Conservation (phyloP, 345 rosid species). For the Erodium maritimum region DNA sequence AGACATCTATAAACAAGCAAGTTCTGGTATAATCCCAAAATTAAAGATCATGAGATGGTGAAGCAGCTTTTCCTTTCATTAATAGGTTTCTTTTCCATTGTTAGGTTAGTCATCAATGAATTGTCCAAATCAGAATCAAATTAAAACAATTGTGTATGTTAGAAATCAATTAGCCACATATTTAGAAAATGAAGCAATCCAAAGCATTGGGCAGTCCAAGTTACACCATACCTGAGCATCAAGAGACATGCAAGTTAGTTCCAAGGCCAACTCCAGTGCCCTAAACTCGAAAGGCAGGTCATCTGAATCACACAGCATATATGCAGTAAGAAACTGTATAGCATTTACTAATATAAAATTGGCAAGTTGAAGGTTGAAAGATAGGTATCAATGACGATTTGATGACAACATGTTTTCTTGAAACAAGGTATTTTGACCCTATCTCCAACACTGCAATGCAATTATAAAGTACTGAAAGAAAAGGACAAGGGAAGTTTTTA, state of each 20-base stretch:
- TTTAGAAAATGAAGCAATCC: background rate
- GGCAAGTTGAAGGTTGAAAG: slow-evolving; percentile 5
- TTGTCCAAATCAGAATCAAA: background rate
- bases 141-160: background rate
- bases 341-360: slow-evolving; percentile 1
- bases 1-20: background rate
- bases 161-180: background rate
- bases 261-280: slow-evolving; percentile 91
- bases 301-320: slow-evolving; percentile 43
- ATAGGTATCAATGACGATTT: background rate
- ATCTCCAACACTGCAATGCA: too few relatives aligned
- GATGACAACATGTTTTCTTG: too few relatives aligned
- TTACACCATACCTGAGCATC: slow-evolving; percentile 61
- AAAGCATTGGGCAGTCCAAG: slow-evolving; percentile 2
- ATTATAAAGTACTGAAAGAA: too few relatives aligned
- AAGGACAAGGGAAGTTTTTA: too few relatives aligned
- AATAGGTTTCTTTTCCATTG: background rate
- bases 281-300: slow-evolving; percentile 92
- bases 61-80: background rate
- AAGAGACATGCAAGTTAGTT: slow-evolving; percentile 73
- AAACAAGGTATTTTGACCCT: too few relatives aligned
- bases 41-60: too few relatives aligned
- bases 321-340: slow-evolving; percentile 13
- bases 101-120: background rate
- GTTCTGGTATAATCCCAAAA: background rate